Conservation (phyloP, 2,329 filamentous ascomycete genomes). For the Epichloe glyceriae region DNA sequence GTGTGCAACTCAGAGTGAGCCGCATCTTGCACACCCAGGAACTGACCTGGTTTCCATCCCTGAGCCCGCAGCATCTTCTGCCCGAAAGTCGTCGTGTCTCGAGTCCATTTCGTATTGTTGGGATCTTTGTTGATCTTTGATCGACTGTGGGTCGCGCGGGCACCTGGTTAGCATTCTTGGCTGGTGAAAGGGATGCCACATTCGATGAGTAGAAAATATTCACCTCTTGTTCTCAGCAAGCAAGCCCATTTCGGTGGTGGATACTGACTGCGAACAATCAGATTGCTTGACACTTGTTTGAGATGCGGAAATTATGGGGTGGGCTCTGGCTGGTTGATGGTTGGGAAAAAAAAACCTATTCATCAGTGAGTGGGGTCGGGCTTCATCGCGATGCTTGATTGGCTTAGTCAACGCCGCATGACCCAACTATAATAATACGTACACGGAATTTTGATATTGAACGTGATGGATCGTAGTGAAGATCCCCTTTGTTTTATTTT, state of each 20-base stretch:
- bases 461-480: background rate
- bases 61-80: slow-evolving; percentile 80
- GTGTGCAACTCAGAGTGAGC: slow-evolving; percentile 65
- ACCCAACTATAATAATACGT: background rate
- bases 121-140: slow-evolving; percentile 77
- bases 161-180: background rate
- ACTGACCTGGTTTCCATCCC: slow-evolving; percentile 80
- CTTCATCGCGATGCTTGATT: slow-evolving; percentile 1
- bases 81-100: slow-evolving; percentile 70
- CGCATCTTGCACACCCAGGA: slow-evolving; percentile 65
- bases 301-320: background rate
- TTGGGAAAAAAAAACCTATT: background rate
- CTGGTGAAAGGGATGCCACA: background rate
- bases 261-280: background rate
- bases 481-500: background rate
- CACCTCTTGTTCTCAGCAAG: slow-evolving; percentile 24
- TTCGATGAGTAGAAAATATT: background rate
- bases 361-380: background rate
- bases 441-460: too few species aligned
- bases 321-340: background rate
- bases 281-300: background rate
- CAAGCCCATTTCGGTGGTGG: slow-evolving; percentile 20
- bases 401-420: background rate
- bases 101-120: slow-evolving; percentile 89
- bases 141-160: slow-evolving; percentile 14